A percentile compares a stretch with the other conserved stretches of the same genome.
Conservation (phyloP, 176 grass and related monocot species). For the Pontederia crassipes region DNA sequence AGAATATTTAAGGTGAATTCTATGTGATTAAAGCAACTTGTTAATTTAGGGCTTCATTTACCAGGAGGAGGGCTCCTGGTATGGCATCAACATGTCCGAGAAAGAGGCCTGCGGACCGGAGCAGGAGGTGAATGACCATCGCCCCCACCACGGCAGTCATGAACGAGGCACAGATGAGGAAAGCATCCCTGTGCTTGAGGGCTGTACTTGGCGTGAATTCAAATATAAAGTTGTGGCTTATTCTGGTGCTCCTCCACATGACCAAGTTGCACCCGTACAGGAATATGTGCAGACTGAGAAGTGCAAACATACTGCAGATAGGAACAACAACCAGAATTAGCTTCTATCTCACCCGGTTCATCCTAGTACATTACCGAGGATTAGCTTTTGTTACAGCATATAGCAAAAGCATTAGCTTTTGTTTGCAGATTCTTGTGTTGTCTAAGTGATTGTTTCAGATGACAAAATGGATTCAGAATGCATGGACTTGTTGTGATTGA, state of each 20-base stretch:
- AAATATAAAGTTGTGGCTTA: slow-evolving; percentile 88
- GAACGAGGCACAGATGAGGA: slow-evolving; percentile 71
- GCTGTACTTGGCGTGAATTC: slow-evolving; percentile 57
- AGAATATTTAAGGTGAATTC: neutral
- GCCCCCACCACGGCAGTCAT: slow-evolving; percentile 61
- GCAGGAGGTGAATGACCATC: slow-evolving; percentile 60
- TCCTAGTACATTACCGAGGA: too few relatives aligned
- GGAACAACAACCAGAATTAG: neutral
- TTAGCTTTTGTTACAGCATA: too few relatives aligned
- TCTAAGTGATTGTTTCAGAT: too few relatives aligned
- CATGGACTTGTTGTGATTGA: too few relatives aligned
- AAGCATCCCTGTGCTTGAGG: slow-evolving; percentile 68
- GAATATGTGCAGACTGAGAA: slow-evolving; percentile 83
- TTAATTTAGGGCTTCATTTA: slow-evolving; percentile 1
- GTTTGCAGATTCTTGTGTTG: too few relatives aligned
- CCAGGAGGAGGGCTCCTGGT: slow-evolving; percentile 60
- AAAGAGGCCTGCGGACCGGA: slow-evolving; percentile 36
- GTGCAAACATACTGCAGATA: slow-evolving; percentile 71
- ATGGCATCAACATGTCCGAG: slow-evolving; percentile 37
- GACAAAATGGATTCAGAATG: too few relatives aligned
- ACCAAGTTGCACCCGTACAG: slow-evolving; percentile 87
- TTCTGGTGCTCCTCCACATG: slow-evolving; percentile 75
- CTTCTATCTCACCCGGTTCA: neutral
- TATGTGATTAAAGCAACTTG: neutral
- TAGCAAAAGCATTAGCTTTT: too few relatives aligned